These are phyloP conservation scores for Eryngium alpinum DNA, from an alignment of 140 eudicot species.

Conservation along the genomic window DNA sequence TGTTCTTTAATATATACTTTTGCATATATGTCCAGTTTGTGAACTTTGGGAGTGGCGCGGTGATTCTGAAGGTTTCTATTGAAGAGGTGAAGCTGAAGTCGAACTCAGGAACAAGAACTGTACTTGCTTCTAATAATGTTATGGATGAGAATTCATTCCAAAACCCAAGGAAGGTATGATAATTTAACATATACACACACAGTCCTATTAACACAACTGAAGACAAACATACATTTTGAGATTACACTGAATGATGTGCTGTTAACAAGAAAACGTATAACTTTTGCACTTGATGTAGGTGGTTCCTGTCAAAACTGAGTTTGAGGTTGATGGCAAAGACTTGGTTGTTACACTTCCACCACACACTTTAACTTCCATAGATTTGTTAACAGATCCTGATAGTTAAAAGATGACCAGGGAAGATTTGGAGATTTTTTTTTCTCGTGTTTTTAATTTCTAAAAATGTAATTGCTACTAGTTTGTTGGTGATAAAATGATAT, in stretches of 20 bases:
- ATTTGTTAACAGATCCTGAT: slow-evolving; percentile 36
- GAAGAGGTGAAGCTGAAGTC: slow-evolving; percentile 42
- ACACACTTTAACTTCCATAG: slow-evolving; percentile 53
- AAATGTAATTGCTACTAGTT: no score
- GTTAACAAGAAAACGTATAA: no score
- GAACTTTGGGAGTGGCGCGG: slow-evolving; percentile 56
- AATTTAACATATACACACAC: no score
- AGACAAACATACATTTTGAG: no score
- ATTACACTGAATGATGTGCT: no score
- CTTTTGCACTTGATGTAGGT: slow-evolving; percentile 36
- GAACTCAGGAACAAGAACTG: slow-evolving; percentile 36
- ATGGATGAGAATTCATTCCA: slow-evolving; percentile 73
- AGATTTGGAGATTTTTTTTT: no score
- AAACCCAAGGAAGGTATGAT: slow-evolving; percentile 66
- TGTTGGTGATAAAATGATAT: no score
- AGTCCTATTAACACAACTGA: no score
- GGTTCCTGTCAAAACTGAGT: slow-evolving; percentile 30
- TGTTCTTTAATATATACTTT: neutral
- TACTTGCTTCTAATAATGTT: slow-evolving; percentile 41
- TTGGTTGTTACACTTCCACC: slow-evolving; percentile 52
- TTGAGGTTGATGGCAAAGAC: slow-evolving; percentile 27
- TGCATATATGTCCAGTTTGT: slow-evolving; percentile 38
- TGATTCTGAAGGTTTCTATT: slow-evolving; percentile 37
- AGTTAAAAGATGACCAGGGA: neutral
- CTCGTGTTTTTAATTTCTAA: no score